phyloP scores from a whole-genome alignment of 257 asterid genomes.

The Euphrasia confusa region DNA sequence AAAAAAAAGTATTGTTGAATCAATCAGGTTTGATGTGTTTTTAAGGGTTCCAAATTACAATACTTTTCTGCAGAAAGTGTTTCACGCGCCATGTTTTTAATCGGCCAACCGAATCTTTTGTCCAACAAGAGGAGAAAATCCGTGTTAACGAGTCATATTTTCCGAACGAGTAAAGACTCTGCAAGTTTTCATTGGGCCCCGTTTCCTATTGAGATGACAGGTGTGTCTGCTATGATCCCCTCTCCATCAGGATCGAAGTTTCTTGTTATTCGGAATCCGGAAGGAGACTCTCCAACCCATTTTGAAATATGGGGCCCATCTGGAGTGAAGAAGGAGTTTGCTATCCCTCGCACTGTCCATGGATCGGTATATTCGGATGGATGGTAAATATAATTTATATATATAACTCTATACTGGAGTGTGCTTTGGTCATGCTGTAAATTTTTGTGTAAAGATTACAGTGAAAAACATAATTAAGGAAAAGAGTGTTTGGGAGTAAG shows the following conservation, averaged over 20 bases:
- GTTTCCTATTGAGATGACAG: conserved; percentile 71
- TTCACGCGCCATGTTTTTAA: conserved; percentile 64
- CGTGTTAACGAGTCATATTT: conserved; percentile 58
- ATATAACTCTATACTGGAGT: not conserved
- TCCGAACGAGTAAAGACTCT: conserved; percentile 32
- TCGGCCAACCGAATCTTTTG: conserved; percentile 73
- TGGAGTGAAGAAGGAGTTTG: conserved; percentile 66
- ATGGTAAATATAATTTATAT: conserved; percentile 47
- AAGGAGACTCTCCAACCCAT: conserved; percentile 68
- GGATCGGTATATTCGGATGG: conserved; percentile 87
- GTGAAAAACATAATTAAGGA: conserved; percentile 1
- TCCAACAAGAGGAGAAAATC: conserved; percentile 71
- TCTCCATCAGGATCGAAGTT: conserved; percentile 92
- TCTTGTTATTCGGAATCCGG: conserved; percentile 68
- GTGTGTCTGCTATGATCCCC: conserved; percentile 69
- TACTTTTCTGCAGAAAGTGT: conserved; percentile 42
- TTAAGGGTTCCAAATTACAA: not conserved
- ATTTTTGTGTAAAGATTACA: conserved; percentile 1
- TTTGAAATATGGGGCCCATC: conserved; percentile 86
- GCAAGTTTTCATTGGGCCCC: conserved; percentile 74
- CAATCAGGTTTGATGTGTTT: not conserved
- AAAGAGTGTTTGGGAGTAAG: not conserved
- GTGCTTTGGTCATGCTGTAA: not conserved
- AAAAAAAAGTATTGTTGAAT: not conserved
- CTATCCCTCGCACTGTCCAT: conserved; percentile 61